Evolutionary conservation across 176 grass and related monocot species (phyloP).

Genomic region (Paspalum notatum): DNA sequence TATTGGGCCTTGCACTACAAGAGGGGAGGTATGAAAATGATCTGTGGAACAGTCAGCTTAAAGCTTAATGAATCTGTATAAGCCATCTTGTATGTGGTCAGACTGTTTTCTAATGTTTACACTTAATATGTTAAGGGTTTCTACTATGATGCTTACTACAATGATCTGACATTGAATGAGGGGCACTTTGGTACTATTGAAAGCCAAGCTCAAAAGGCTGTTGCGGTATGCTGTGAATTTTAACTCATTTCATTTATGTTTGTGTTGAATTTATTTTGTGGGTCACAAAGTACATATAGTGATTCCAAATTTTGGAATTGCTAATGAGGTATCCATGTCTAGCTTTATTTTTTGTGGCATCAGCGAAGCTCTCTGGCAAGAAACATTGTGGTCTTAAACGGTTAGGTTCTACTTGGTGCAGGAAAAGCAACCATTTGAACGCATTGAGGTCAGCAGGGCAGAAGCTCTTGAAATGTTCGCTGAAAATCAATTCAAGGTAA

Average conservation of each 20-base stretch:
- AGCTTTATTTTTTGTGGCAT: slow-evolving; percentile 7
- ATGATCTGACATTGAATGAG: slow-evolving; percentile 84
- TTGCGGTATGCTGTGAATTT: slow-evolving; percentile 60
- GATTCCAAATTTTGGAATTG: background rate
- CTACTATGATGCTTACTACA: slow-evolving; percentile 96
- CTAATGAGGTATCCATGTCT: background rate
- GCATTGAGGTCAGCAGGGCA: slow-evolving; percentile 89
- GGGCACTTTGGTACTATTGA: slow-evolving; percentile 81
- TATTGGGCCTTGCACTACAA: slow-evolving; percentile 98
- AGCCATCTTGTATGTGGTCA: background rate
- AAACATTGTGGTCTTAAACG: background rate
- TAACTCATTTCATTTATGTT: slow-evolving; percentile 23
- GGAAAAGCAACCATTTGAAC: slow-evolving; percentile 98
- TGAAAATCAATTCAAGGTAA: slow-evolving; percentile 98
- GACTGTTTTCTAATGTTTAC: slow-evolving; percentile 30
- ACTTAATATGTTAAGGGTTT: slow-evolving; percentile 69
- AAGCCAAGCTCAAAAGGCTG: slow-evolving; percentile 85
- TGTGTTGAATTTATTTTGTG: slow-evolving; percentile 21
- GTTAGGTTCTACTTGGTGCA: slow-evolving; percentile 45
- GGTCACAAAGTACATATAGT: background rate
- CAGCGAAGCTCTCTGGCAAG: slow-evolving; percentile 20
- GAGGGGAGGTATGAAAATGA: slow-evolving; percentile 80
- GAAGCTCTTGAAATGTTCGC: slow-evolving; percentile 93
- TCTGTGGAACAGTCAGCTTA: background rate
- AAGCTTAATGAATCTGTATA: background rate